Evolutionary conservation across 1,284 basidiomycete genomes (phyloP), one percentile per base, ranked within the genome.

Genomic region (Leccinum fallax): DNA sequence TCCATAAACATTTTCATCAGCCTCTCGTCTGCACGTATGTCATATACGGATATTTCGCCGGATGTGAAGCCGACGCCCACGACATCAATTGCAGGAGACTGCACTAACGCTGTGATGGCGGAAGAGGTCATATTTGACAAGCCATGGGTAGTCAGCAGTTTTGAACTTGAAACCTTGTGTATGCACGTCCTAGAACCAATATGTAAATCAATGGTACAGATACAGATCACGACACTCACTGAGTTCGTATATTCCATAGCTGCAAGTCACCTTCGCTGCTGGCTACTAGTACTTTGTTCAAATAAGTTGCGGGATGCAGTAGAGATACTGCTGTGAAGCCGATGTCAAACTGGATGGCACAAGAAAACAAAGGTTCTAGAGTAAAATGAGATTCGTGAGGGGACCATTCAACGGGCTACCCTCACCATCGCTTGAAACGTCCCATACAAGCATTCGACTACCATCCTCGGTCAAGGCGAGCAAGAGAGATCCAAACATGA

Each of bases 21-120:
- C 40, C 89, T 82, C 75, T 98, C 95, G 67, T 97, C 95, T 15
- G 93, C 85, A 36, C 93, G 86, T 59, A 98, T 85, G 73, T 99
- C 97, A 69, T 95, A 91, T 7, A 99, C 82, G 0, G 90, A 88
- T 38, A 98, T 88, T 67, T 92, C 88, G 43, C 97, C 97, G 4
- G 93, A 93, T 0, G 88, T 81, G 70, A 94, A 95, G 1, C 95
- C 97, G 59, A 98, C 81, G 13, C 93, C 97, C 32, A 99, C 83
- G 6, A 99, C 93, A 71, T 99, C 97, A 60, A 99, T 90, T 6
- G 97, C 97, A 16, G 97, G 97, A 10, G 94, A 95, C 72, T 98
- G 97, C 0, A 87, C 86, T 52, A 99, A 75, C 3, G 88, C 80
- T 1, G 93, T 95, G 64, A 98, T 86, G 2, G 90, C 81, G 51